Conservation (phyloP, 2,329 filamentous ascomycete species). For the Xenosphaeropsis pyriputrescens region DNA sequence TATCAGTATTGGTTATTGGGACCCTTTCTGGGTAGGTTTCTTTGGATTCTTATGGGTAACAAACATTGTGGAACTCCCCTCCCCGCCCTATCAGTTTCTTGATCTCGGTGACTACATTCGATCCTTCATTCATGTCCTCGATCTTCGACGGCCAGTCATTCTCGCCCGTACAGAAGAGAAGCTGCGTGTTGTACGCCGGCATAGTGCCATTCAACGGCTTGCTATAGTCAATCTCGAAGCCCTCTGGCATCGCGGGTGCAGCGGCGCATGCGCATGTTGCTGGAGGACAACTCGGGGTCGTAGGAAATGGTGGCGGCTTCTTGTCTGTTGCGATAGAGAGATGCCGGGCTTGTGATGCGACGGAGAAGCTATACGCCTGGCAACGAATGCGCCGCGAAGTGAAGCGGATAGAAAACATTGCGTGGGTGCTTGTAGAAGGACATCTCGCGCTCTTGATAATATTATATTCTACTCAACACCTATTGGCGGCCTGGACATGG, state of each 20-base stretch:
- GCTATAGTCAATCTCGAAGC: constrained; percentile 60
- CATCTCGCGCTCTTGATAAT: too few relatives aligned
- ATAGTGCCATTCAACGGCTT: constrained; percentile 63
- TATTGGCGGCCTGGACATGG: too few relatives aligned
- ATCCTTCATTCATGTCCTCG: constrained; percentile 59
- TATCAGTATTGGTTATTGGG: too few relatives aligned
- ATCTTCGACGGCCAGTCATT: constrained; percentile 73
- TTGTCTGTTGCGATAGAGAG: not conserved
- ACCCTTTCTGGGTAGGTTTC: not conserved
- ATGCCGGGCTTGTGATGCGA: too few relatives aligned
- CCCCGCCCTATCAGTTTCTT: constrained; percentile 54
- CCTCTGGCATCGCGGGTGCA: constrained; percentile 46
- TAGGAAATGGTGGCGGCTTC: constrained; percentile 10
- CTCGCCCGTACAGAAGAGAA: constrained; percentile 70
- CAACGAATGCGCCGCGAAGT: too few relatives aligned
- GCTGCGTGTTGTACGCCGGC: constrained; percentile 63
- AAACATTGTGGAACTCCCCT: constrained; percentile 52
- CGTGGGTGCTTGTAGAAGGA: too few relatives aligned
- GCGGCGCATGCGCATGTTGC: constrained; percentile 65
- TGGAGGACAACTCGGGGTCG: constrained; percentile 42
- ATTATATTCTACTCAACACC: not conserved
- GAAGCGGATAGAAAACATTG: too few relatives aligned
- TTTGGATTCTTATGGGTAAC: constrained; percentile 13
- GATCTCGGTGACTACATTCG: constrained; percentile 56
- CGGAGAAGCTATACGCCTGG: too few relatives aligned